Evolutionary conservation across 2,329 filamentous ascomycete species (phyloP).

Genomic region (Stylonectria norvegica): DNA sequence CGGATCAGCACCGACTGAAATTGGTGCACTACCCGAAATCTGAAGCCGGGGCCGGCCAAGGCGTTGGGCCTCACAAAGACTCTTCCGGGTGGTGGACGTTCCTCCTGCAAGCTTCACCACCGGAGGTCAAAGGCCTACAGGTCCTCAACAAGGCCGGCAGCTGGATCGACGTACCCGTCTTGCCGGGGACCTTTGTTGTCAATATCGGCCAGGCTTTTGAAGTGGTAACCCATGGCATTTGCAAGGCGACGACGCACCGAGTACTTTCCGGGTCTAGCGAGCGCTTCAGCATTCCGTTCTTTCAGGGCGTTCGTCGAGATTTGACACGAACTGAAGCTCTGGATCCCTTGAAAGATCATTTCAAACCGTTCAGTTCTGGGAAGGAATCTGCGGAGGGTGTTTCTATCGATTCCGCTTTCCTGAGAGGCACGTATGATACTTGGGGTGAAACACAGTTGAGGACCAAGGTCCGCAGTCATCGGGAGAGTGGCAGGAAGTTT

Average conservation of each 20-base stretch:
- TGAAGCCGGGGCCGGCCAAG: constrained; percentile 36
- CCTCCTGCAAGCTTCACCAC: constrained; percentile 55
- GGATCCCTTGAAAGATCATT: constrained; percentile 37
- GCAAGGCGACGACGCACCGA: constrained; percentile 50
- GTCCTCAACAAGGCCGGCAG: constrained; percentile 45
- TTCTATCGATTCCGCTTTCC: constrained; percentile 47
- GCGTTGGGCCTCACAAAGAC: constrained; percentile 61
- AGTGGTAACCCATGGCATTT: constrained; percentile 51
- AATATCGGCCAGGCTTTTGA: constrained; percentile 59
- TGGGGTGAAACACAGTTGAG: constrained; percentile 54
- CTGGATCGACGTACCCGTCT: constrained; percentile 49
- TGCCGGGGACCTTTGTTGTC: constrained; percentile 52
- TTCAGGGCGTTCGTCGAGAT: constrained; percentile 47
- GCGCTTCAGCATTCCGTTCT: constrained; percentile 44
- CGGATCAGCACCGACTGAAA: constrained; percentile 57
- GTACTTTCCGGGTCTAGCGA: constrained; percentile 35
- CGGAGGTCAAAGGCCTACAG: constrained; percentile 47
- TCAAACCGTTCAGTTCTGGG: constrained; percentile 23
- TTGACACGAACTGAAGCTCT: constrained; percentile 44
- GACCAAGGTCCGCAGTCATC: constrained; percentile 52
- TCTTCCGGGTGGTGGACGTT: constrained; percentile 64
- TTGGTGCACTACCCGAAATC: constrained; percentile 50
- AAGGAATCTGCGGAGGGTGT: constrained; percentile 35
- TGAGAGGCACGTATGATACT: constrained; percentile 48
- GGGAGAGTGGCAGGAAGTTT: constrained; percentile 45